These are phyloP conservation scores for Pochonia chlamydosporia DNA, from an alignment of 2,329 filamentous ascomycete species.

Conservation along the genomic window DNA sequence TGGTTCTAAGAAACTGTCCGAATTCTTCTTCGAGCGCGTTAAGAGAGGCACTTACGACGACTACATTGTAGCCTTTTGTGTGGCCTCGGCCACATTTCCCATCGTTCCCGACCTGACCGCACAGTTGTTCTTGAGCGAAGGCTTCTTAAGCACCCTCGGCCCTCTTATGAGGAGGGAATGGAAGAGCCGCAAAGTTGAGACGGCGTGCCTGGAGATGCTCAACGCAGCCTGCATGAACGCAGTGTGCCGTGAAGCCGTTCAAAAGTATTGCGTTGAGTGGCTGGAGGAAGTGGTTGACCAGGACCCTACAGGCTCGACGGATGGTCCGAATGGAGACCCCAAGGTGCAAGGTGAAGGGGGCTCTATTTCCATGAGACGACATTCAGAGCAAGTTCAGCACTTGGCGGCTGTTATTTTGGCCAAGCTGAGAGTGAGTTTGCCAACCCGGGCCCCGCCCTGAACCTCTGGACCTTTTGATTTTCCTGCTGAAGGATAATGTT, in stretches of 20 bases:
- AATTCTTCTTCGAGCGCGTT: constrained; percentile 69
- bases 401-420: constrained; percentile 70
- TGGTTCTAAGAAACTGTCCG: constrained; percentile 63
- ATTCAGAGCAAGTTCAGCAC: constrained; percentile 57
- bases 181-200: constrained; percentile 81
- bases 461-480: not conserved
- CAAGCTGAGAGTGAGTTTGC: constrained; percentile 51
- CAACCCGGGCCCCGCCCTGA: constrained; percentile 15
- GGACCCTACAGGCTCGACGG: constrained; percentile 52
- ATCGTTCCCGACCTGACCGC: constrained; percentile 71
- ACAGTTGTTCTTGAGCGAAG: constrained; percentile 79
- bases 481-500: constrained; percentile 13
- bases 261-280: constrained; percentile 81
- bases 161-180: constrained; percentile 72
- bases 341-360: constrained; percentile 54
- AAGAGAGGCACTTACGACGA: constrained; percentile 76
- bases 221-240: constrained; percentile 87
- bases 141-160: constrained; percentile 73
- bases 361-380: constrained; percentile 54
- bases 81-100: constrained; percentile 83
- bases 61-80: constrained; percentile 86
- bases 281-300: constrained; percentile 77
- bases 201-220: constrained; percentile 80
- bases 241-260: constrained; percentile 74
- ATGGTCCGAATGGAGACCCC: constrained; percentile 44